Conservation (phyloP, 2,329 filamentous ascomycete genomes). For the Aureobasidium sp. region DNA sequence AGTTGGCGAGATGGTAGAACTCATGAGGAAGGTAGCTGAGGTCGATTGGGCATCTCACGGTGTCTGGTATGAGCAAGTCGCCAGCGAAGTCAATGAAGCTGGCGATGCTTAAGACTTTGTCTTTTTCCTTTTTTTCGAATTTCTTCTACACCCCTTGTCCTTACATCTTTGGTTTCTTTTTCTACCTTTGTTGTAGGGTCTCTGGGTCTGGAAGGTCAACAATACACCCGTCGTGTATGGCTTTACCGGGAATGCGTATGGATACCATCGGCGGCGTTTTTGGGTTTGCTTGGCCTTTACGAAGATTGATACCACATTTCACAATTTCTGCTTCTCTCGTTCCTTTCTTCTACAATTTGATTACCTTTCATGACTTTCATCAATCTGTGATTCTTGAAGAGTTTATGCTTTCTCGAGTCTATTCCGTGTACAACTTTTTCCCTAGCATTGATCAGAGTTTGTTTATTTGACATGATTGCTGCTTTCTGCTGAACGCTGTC, state of each 20-base stretch:
- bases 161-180: background rate
- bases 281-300: background rate
- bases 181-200: background rate
- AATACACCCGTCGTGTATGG: background rate
- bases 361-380: too few relatives aligned
- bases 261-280: background rate
- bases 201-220: too few relatives aligned
- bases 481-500: too few relatives aligned
- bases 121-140: background rate
- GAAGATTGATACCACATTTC: slow-evolving; percentile 8
- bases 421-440: too few relatives aligned
- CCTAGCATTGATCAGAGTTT: too few relatives aligned
- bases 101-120: background rate
- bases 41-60: slow-evolving; percentile 64
- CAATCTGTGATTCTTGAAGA: too few relatives aligned
- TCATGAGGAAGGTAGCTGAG: slow-evolving; percentile 56
- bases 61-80: slow-evolving; percentile 63
- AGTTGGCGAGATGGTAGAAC: slow-evolving; percentile 62
- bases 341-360: background rate
- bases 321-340: background rate
- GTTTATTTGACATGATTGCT: too few relatives aligned
- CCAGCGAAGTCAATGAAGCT: slow-evolving; percentile 22
- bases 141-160: background rate
- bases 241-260: background rate
- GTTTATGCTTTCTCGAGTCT: too few relatives aligned